These are phyloP conservation scores for Cladosporium austrohemisphaericum DNA, from an alignment of 2,329 filamentous ascomycete species.

Conservation along the genomic window DNA sequence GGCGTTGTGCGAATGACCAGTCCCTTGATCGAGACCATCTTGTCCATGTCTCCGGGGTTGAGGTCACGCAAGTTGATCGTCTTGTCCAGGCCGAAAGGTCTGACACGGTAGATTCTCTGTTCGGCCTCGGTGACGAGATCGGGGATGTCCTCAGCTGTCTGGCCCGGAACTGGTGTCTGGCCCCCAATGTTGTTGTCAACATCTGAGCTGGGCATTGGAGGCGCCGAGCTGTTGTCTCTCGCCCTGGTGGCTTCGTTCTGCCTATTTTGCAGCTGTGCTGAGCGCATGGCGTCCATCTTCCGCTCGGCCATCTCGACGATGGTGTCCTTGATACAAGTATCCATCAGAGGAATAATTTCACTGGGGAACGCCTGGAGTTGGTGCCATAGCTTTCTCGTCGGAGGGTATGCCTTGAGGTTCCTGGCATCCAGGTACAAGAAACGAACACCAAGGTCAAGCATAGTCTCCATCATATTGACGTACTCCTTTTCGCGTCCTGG, in stretches of 20 bases:
- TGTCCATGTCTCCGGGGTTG: conserved; percentile 94
- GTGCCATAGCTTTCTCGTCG: conserved; percentile 90
- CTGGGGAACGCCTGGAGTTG: conserved; percentile 91
- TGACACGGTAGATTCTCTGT: conserved; percentile 74
- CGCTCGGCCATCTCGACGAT: conserved; percentile 86
- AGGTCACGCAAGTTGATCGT: conserved; percentile 89
- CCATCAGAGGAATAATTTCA: conserved; percentile 95
- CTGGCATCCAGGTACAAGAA: conserved; percentile 83
- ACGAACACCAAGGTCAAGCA: conserved; percentile 80
- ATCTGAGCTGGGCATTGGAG: conserved; percentile 77
- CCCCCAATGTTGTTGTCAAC: conserved; percentile 43
- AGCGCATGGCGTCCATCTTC: conserved; percentile 64
- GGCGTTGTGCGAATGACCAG: conserved; percentile 93
- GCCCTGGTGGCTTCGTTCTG: conserved; percentile 17
- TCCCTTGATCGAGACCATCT: conserved; percentile 90
- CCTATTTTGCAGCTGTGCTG: conserved; percentile 30
- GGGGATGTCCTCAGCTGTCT: conserved; percentile 52
- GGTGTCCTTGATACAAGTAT: conserved; percentile 86
- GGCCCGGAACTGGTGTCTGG: conserved; percentile 34
- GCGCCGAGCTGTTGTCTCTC: conserved; percentile 62
- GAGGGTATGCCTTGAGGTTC: conserved; percentile 88
- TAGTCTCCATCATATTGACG: conserved; percentile 78
- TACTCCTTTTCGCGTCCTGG: conserved; percentile 78
- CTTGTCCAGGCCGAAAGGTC: conserved; percentile 83
- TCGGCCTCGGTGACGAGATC: conserved; percentile 75